These are phyloP conservation scores for Leccinum disarticulatum DNA, from an alignment of 768 basidiomycete species.

Conservation along the genomic window DNA sequence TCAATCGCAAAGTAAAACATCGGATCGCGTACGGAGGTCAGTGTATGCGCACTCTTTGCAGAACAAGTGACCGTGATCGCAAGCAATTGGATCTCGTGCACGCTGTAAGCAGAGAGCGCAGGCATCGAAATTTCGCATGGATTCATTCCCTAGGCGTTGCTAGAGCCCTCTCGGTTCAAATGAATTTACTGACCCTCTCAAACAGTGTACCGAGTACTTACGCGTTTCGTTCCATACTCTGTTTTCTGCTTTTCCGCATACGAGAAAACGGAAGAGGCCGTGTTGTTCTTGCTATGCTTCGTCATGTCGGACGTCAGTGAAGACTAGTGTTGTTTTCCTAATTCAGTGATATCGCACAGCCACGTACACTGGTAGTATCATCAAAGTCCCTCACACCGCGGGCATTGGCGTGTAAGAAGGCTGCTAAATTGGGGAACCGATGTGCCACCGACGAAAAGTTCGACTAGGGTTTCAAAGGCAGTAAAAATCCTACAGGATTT, in stretches of 20 bases:
- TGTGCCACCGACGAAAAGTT: too few species aligned
- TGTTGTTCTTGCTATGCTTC: conserved; percentile 89
- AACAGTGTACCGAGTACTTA: conserved; percentile 31
- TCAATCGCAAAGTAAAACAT: neutral
- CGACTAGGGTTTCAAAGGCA: too few species aligned
- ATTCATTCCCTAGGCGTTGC: conserved; percentile 71
- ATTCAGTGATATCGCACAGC: neutral
- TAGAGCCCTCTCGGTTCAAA: conserved; percentile 13
- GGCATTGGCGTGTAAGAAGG: too few species aligned
- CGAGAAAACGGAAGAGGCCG: conserved; percentile 85
- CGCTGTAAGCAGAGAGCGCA: conserved; percentile 86
- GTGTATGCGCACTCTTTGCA: conserved; percentile 94
- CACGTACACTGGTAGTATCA: neutral
- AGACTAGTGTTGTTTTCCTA: neutral
- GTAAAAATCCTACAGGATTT: too few species aligned
- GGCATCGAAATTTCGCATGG: conserved; percentile 88
- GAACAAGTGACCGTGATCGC: conserved; percentile 85
- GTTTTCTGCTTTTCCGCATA: conserved; percentile 84
- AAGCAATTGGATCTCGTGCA: conserved; percentile 82
- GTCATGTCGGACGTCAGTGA: conserved; percentile 50
- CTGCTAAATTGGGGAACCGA: too few species aligned
- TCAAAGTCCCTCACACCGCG: too few species aligned
- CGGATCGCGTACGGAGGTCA: conserved; percentile 63
- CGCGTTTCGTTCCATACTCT: conserved; percentile 79
- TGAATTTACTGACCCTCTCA: neutral